Evolutionary conservation across 1,284 basidiomycete species (phyloP), one percentile per base, ranked within the genome.

Genomic region (Coriolopsis trogii): DNA sequence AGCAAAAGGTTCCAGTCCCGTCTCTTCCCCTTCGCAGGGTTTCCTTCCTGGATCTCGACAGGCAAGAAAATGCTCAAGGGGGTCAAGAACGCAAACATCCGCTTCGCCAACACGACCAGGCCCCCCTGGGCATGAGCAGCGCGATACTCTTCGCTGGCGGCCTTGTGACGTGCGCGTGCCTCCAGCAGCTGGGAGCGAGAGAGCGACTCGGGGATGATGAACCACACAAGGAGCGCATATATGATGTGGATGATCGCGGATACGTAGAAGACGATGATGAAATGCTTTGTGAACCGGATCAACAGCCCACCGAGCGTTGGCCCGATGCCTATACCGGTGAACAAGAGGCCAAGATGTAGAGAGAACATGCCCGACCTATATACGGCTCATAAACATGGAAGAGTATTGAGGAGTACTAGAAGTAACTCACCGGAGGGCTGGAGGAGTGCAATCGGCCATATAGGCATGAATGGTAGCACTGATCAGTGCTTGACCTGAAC

Each of bases 151-250:
- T 49, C 63, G 3, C 57, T 24, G n/a, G 62, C 55, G 67, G 70
- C 73, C 39, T 71, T 67, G 29, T 70, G 67, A 15, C 67, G 40
- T 44, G 55, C 51, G n/a, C 62, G 62, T 5, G 67, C 62, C 15
- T 58, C 62, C 9, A 51, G 46, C 77, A 77, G 78, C 42, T 76
- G 69, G 16, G 69, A 63, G 37, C 65, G 63, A 12, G 81, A 74
- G 12, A 93, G 76, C 0, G 90, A 91, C 68, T 95, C 92, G 0
- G 93, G 93, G 33, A 94, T 68, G 55, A 91, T 28, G 53, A 85
- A 70, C 68, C 82, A 78, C 28, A 83, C 64, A 39, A 84, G 61
- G 23, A 80, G 45, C 2, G 78, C 69, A 60, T 81, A 85, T 29
- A 82, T 6, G 15, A 74, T 20, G 53, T 88, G 83, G 2, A 79